Conservation (phyloP, 106 monocot genomes). For the Dendrobium huoshanense region DNA sequence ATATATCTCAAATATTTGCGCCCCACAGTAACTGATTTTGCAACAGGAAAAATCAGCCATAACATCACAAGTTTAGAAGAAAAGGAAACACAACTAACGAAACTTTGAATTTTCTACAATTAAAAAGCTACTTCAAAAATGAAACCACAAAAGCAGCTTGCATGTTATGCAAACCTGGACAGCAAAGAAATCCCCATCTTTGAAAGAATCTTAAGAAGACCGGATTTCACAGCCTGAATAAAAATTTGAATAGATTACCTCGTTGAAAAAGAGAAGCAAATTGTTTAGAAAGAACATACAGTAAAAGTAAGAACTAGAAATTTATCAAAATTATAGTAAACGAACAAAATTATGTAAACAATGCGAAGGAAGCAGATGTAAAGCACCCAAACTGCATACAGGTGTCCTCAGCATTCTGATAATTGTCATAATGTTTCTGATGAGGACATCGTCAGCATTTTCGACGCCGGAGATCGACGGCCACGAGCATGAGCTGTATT, state of each 20-base stretch:
- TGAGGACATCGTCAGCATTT: too few species aligned
- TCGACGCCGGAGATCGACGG: too few species aligned
- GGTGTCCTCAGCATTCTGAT: too few species aligned
- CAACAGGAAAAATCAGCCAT: slow-evolving; percentile 10
- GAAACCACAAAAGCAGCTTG: not conserved
- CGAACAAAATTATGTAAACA: too few species aligned
- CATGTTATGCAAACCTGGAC: slow-evolving; percentile 62
- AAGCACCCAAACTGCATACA: too few species aligned
- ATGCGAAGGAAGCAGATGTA: too few species aligned
- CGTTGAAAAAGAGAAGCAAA: not conserved
- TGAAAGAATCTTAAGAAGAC: slow-evolving; percentile 95
- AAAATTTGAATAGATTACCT: not conserved
- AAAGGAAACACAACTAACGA: not conserved
- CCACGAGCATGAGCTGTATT: too few species aligned
- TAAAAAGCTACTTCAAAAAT: not conserved
- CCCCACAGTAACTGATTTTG: slow-evolving; percentile 82
- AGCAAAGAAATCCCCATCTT: slow-evolving; percentile 99
- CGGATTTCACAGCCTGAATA: slow-evolving; percentile 91
- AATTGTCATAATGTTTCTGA: too few species aligned
- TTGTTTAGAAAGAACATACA: too few species aligned
- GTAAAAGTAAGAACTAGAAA: too few species aligned
- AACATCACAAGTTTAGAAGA: not conserved
- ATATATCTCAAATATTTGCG: slow-evolving; percentile 98
- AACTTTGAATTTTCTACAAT: not conserved
- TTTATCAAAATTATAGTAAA: too few species aligned